Base-by-base conservation (phyloP, 345 rosid genomes). In the Arabidopsis suecica region DNA sequence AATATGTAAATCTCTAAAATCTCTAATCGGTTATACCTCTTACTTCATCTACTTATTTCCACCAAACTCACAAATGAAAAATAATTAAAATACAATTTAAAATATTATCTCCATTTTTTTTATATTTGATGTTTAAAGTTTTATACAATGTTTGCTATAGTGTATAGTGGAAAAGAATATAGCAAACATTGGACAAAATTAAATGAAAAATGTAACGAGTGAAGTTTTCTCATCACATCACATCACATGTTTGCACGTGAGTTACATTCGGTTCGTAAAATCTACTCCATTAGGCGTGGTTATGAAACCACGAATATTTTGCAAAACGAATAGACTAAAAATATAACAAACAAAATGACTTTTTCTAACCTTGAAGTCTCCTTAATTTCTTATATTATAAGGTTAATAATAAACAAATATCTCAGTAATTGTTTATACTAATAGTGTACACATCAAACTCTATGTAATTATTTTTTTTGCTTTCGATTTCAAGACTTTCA, bases 281-380 rank as follows among this genome's bases (percentile, higher is more conserved):
- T 32, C 60, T 11, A 55, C 10, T 22, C 36, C 55, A 58, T 3
- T 70, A 63, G 37, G n/a, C 63, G 56, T 63, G 37, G 11, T 64
- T 32, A 63, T 54, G 42, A 73, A 73, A 64, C 65, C 30, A 65
- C 71, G 49, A 64, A 64, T 65, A 73, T 73, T 64, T 48, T 55
- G 50, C 71, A 22, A 55, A 33, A 64, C 56, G 36, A 51, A 45
- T 45, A 20, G 50, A 55, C 64, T 23, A 4, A 45, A 63, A n/a
- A 23, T 51, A 18, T 28, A 20, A 20, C 30, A 33, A 22, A 5
- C 9, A 7, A 22, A 13, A 22, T 32, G 4, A 44, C 8, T 12
- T 49, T 22, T 28, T 62, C 45, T 34, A 4, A 55, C 34, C 49
- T 45, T 65, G 59, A 74, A 65, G 59, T 58, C 73, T 66, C 34